Evolutionary conservation across 352 stramenopile genomes (phyloP).

Genomic region (Phytophthora fragariaefolia): DNA sequence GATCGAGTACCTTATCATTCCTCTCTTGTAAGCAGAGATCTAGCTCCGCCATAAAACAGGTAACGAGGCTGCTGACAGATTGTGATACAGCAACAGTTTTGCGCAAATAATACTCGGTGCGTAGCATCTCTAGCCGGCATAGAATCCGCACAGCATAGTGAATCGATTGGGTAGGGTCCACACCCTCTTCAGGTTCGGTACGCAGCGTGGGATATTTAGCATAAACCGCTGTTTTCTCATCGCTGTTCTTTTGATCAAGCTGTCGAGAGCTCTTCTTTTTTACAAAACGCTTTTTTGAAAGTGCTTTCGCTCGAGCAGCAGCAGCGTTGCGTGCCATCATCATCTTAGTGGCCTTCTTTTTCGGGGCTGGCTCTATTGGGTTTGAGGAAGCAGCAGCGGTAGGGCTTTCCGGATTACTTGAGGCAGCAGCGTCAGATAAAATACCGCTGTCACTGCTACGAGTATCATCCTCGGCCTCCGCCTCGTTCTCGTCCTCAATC

Average conservation of each 20-base stretch:
- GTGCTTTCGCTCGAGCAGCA: slow-evolving; percentile 56
- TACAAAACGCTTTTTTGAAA: slow-evolving; percentile 50
- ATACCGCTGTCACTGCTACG: slow-evolving; percentile 28
- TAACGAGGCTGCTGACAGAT: slow-evolving; percentile 81
- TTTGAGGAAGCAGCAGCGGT: slow-evolving; percentile 22
- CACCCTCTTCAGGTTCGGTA: slow-evolving; percentile 63
- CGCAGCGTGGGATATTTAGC: slow-evolving; percentile 77
- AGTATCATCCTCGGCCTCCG: slow-evolving; percentile 49
- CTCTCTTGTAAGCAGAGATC: slow-evolving; percentile 74
- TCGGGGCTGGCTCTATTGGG: slow-evolving; percentile 20
- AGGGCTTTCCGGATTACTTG: slow-evolving; percentile 20
- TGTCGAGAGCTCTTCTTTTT: slow-evolving; percentile 53
- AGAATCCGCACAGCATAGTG: slow-evolving; percentile 66
- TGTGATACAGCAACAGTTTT: slow-evolving; percentile 88
- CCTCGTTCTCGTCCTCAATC: slow-evolving; percentile 50
- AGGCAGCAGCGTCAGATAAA: slow-evolving; percentile 24
- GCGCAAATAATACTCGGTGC: slow-evolving; percentile 80
- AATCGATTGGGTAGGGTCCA: slow-evolving; percentile 59
- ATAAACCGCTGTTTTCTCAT: slow-evolving; percentile 43
- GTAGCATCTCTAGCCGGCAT: slow-evolving; percentile 79
- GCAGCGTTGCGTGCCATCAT: slow-evolving; percentile 69
- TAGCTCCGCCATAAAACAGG: slow-evolving; percentile 80
- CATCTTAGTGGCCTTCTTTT: slow-evolving; percentile 54
- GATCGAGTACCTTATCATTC: slow-evolving; percentile 68
- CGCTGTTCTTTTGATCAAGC: slow-evolving; percentile 48